Evolutionary conservation across 2,329 filamentous ascomycete species (phyloP), one percentile per base, ranked within the genome.

Genomic region (Penicillium sp.): DNA sequence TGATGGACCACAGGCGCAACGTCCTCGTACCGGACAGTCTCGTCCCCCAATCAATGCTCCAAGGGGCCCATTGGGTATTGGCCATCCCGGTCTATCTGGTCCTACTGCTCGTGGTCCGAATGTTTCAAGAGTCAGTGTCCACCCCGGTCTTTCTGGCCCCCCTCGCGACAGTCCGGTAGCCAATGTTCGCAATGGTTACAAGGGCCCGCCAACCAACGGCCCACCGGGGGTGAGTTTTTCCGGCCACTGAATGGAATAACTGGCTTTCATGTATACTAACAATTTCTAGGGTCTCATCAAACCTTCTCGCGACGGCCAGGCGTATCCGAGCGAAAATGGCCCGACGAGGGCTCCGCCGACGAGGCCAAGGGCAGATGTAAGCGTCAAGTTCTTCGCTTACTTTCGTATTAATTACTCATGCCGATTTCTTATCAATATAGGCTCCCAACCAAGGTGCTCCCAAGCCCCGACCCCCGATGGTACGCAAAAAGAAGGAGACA

Each of bases 401-500:
- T 48, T 57, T 47, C 9, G 40, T 26, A 51, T 49, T 39, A 20
- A 11, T 56, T 42, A 35, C 35, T 55, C n/a, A 52, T 50, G 29
- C 31, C 50, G 40, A 59, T 66, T 29, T 67, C 39, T 31, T 48
- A 44, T 52, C 38, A 37, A 46, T 55, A 18, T 60, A 70, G 68
- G 22, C 38, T 45, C 40, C 63, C 34, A 59, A 58, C 44, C 58
- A 53, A 13, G 57, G 47, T 32, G 49, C 44, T 22, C 51, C 49
- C 7, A 63, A 60, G 46, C 65, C 61, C 16, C 61, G 55, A 34
- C 73, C 69, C 24, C 66, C 69, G 22, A 67, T 65, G 20, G 66
- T 71, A 50, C 72, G 74, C 45, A 74, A 69, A 47, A 76, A 73
- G 63, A 76, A 75, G 58, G 68, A 72, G 22, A 67, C 57, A 20